phyloP scores from a whole-genome alignment of 2,329 filamentous ascomycete species.

The Fusarium austroafricanum region DNA sequence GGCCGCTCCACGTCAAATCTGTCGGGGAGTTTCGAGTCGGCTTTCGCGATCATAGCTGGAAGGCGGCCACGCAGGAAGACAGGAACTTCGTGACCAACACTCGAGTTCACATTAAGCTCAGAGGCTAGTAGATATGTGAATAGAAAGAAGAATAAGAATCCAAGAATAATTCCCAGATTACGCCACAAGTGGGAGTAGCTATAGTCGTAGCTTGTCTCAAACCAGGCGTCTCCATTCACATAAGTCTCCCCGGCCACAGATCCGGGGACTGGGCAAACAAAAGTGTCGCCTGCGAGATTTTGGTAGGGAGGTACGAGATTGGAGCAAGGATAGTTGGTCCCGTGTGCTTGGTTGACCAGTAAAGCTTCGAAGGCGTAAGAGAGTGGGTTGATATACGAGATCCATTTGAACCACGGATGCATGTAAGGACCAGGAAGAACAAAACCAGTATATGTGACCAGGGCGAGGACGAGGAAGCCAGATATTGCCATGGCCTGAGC shows the following conservation, averaged over 20 bases:
- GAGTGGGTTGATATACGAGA: slow-evolving; percentile 9
- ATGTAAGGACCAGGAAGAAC: neutral
- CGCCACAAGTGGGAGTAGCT: slow-evolving; percentile 70
- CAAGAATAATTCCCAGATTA: slow-evolving; percentile 77
- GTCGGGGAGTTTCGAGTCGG: neutral
- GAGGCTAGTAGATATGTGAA: slow-evolving; percentile 70
- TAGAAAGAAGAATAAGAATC: slow-evolving; percentile 73
- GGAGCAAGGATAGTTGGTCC: slow-evolving; percentile 4
- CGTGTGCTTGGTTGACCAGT: slow-evolving; percentile 1
- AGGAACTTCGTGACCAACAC: slow-evolving; percentile 70
- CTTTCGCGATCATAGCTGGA: slow-evolving; percentile 45
- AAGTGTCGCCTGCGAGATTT: neutral
- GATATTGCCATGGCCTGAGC: slow-evolving; percentile 5
- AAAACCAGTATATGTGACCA: slow-evolving; percentile 5
- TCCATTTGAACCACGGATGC: slow-evolving; percentile 12
- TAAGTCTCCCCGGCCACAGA: slow-evolving; percentile 61
- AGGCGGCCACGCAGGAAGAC: slow-evolving; percentile 71
- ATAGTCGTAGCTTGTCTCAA: slow-evolving; percentile 67
- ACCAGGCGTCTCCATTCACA: slow-evolving; percentile 72
- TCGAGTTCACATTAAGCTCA: slow-evolving; percentile 64
- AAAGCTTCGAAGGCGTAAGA: slow-evolving; percentile 2
- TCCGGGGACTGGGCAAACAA: slow-evolving; percentile 64
- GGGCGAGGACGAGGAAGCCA: neutral
- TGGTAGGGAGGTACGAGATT: neutral
- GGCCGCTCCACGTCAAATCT: neutral